A percentile compares a stretch with the other conserved stretches of the same genome.
These are phyloP conservation scores for Chalaropsis thielavioides DNA, from an alignment of 2,329 filamentous ascomycete species.

Conservation along the genomic window DNA sequence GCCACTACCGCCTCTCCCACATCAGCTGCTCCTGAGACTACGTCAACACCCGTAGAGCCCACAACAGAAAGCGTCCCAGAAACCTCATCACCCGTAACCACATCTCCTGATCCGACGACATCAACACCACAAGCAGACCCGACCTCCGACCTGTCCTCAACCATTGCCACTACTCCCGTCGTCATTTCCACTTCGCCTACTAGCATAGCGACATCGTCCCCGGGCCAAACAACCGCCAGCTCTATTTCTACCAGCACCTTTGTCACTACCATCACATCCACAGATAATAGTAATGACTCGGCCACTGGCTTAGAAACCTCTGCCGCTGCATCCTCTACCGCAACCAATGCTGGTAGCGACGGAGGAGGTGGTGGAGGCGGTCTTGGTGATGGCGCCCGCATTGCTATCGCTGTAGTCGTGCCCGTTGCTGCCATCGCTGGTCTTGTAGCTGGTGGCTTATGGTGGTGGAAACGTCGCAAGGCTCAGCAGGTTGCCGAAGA, in stretches of 20 bases:
- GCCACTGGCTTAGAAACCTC: conserved; percentile 18
- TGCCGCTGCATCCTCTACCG: conserved; percentile 22
- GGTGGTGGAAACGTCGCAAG: conserved; percentile 81
- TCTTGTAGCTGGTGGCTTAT: conserved; percentile 60
- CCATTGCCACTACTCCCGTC: conserved; percentile 19
- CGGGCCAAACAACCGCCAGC: conserved; percentile 16
- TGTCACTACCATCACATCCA: conserved; percentile 21
- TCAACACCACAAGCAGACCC: not conserved
- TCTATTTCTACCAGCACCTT: conserved; percentile 19
- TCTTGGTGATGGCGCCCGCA: conserved; percentile 51
- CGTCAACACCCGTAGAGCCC: conserved; percentile 10
- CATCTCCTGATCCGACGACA: conserved; percentile 11
- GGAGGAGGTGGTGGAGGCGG: conserved; percentile 26
- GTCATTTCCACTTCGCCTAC: conserved; percentile 16
- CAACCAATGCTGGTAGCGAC: conserved; percentile 22
- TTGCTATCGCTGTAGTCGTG: conserved; percentile 85
- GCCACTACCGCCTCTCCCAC: not conserved
- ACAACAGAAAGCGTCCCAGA: conserved; percentile 11
- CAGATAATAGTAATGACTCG: conserved; percentile 6
- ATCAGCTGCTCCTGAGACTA: conserved; percentile 17
- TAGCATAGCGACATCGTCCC: conserved; percentile 12
- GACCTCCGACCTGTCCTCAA: not conserved
- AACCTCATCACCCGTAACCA: conserved; percentile 8
- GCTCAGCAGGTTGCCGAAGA: conserved; percentile 74
- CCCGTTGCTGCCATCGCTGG: conserved; percentile 80